Evolutionary conservation across 2,329 filamentous ascomycete species (phyloP).

Genomic region (Exophiala dermatitidis): DNA sequence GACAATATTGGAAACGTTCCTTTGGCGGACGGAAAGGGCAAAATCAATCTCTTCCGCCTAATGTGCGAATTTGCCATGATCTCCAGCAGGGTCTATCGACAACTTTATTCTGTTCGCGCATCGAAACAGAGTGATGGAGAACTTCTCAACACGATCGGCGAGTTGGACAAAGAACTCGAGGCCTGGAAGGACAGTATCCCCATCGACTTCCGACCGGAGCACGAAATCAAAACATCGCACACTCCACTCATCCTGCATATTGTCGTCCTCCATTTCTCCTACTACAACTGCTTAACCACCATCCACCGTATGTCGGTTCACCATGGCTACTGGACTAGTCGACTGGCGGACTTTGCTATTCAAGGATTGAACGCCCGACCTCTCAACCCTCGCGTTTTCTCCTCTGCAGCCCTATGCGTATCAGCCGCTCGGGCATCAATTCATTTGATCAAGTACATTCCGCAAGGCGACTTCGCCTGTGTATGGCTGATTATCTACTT

Average conservation of each 20-base stretch:
- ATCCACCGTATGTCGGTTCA: constrained; percentile 98
- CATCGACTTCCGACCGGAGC: constrained; percentile 90
- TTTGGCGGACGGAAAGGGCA: constrained; percentile 76
- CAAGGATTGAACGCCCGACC: constrained; percentile 86
- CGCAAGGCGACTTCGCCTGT: constrained; percentile 87
- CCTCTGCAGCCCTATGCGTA: constrained; percentile 85
- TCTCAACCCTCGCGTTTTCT: constrained; percentile 88
- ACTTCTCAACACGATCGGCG: constrained; percentile 88
- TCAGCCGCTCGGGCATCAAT: constrained; percentile 89
- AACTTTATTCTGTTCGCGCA: constrained; percentile 85
- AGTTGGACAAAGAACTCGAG: constrained; percentile 82
- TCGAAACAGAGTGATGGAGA: constrained; percentile 88
- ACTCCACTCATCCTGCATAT: constrained; percentile 91
- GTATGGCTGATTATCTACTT: constrained; percentile 98
- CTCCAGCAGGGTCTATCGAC: constrained; percentile 88
- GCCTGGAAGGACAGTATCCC: constrained; percentile 96
- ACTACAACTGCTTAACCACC: constrained; percentile 95
- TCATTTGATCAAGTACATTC: constrained; percentile 89
- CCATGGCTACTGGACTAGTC: constrained; percentile 95
- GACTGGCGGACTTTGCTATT: constrained; percentile 89
- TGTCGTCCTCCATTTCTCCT: constrained; percentile 89
- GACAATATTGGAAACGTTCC: constrained; percentile 96
- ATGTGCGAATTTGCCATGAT: constrained; percentile 91
- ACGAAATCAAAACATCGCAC: constrained; percentile 89
- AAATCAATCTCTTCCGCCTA: constrained; percentile 88